Conservation (phyloP, 495 filamentous ascomycete species). For the Neurospora tetraspora region DNA sequence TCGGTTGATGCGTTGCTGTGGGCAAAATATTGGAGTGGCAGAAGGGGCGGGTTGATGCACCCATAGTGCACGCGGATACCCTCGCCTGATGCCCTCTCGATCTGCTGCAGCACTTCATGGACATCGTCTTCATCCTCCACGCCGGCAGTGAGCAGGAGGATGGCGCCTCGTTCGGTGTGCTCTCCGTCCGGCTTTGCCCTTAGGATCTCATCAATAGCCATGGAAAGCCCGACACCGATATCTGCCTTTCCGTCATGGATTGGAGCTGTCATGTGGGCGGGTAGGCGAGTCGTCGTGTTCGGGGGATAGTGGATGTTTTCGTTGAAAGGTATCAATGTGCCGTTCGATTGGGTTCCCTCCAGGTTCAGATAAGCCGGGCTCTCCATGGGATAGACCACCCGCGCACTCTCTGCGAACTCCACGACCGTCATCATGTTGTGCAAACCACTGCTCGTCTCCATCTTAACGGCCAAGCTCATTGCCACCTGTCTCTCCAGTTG, state of each 20-base stretch:
- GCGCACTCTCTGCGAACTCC: conserved; percentile 3
- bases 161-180: conserved; percentile 11
- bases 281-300: neutral
- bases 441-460: neutral
- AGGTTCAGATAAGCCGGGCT: conserved; percentile 1
- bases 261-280: neutral
- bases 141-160: conserved; percentile 9
- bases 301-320: neutral
- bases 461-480: neutral
- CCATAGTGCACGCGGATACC: conserved; percentile 17
- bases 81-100: conserved; percentile 9
- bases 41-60: conserved; percentile 7
- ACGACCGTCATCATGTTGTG: conserved; percentile 9
- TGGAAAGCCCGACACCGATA: conserved; percentile 9
- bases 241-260: neutral
- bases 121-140: neutral
- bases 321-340: neutral
- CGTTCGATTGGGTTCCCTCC: neutral
- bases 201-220: conserved; percentile 10
- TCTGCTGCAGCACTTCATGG: conserved; percentile 1
- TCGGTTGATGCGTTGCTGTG: neutral
- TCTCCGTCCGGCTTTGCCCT: conserved; percentile 9
- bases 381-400: conserved; percentile 9
- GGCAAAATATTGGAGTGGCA: neutral
- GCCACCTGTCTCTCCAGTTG: conserved; percentile 1